Percentiles rank a stretch among this genome's conserved stretches.
phyloP scores from a whole-genome alignment of 1,284 basidiomycete species.

The Somion occarium region DNA sequence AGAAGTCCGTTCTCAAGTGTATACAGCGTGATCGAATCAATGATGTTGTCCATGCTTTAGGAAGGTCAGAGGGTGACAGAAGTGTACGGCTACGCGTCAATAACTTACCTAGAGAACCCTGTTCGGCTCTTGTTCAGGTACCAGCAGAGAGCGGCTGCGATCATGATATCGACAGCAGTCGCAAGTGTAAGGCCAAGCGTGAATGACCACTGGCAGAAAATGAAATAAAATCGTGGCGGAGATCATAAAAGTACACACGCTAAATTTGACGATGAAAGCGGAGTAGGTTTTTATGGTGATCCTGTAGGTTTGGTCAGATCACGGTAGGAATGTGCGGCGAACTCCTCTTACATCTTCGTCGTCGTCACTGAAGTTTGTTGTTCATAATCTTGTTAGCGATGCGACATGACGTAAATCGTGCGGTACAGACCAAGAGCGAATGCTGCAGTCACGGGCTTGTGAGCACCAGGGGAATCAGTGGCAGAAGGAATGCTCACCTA shows the following conservation, averaged over 20 bases:
- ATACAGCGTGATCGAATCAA: conserved; percentile 46
- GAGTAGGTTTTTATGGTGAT: conserved; percentile 31
- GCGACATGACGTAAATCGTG: too few species aligned
- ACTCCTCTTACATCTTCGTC: too few species aligned
- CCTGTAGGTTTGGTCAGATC: too few species aligned
- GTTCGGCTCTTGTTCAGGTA: background rate
- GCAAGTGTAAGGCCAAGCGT: conserved; percentile 46
- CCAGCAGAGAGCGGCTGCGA: background rate
- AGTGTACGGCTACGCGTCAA: background rate
- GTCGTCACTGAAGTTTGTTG: too few species aligned
- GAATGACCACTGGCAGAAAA: conserved; percentile 42
- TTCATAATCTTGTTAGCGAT: too few species aligned
- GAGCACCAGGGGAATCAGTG: conserved; percentile 18
- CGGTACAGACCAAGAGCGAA: conserved; percentile 11
- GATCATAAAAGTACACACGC: conserved; percentile 12
- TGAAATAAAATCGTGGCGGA: too few species aligned
- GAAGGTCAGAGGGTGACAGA: background rate
- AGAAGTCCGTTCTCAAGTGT: conserved; percentile 48
- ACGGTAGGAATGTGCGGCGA: too few species aligned
- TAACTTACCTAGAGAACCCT: background rate
- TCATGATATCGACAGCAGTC: conserved; percentile 36
- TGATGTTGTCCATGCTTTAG: conserved; percentile 43
- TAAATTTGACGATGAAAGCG: conserved; percentile 17
- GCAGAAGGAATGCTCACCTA: conserved; percentile 19
- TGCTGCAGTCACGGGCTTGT: background rate